Percentiles rank a stretch among this genome's conserved stretches.
Conservation (phyloP, 23 red algal species). For the Chondrus crispus region DNA sequence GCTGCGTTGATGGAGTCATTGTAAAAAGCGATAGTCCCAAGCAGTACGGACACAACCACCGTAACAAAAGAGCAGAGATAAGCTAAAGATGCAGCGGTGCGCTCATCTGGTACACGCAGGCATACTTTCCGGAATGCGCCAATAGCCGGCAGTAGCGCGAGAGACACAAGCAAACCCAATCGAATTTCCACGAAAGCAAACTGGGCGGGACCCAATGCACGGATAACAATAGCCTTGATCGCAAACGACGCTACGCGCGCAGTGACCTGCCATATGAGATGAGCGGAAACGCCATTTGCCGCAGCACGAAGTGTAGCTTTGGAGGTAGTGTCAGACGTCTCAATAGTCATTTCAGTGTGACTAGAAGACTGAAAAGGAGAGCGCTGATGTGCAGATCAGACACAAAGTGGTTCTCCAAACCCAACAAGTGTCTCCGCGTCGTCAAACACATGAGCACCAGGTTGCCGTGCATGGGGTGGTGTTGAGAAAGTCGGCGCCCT, state of each 20-base stretch:
- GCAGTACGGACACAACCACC: neutral
- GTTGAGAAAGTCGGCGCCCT: too few species aligned
- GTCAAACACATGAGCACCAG: too few species aligned
- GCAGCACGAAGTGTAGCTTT: conserved; percentile 34
- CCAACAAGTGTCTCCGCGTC: too few species aligned
- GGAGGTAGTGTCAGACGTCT: neutral
- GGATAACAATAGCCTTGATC: conserved; percentile 65
- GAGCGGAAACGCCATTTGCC: conserved; percentile 29
- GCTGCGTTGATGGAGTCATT: neutral
- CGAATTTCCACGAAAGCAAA: conserved; percentile 76
- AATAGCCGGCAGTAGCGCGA: conserved; percentile 56
- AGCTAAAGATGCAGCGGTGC: neutral
- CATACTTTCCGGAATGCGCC: conserved; percentile 66
- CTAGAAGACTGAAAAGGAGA: too few species aligned
- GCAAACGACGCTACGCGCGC: conserved; percentile 59
- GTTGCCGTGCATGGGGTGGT: too few species aligned
- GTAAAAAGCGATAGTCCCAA: conserved; percentile 24
- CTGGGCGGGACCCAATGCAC: conserved; percentile 60
- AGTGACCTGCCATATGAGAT: conserved; percentile 43
- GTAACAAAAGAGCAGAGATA: conserved; percentile 25
- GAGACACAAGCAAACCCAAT: conserved; percentile 49
- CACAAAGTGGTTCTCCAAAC: too few species aligned
- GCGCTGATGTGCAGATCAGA: too few species aligned
- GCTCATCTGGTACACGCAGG: conserved; percentile 28
- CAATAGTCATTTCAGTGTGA: too few species aligned